Base-by-base conservation (phyloP, 2,329 filamentous ascomycete genomes). In the Hypoxylon sp. region DNA sequence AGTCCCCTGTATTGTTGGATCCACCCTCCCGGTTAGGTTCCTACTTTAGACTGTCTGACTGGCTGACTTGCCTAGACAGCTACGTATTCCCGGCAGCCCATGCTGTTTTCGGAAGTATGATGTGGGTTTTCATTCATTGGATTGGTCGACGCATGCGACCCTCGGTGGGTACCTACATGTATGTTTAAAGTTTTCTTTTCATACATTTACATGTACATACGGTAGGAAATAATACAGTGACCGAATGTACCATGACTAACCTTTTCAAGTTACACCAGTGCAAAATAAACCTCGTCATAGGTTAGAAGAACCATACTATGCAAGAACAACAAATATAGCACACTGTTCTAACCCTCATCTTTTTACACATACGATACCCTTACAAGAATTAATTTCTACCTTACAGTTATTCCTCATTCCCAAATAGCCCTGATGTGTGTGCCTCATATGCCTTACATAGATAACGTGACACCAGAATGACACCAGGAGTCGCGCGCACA, bases 81-180 rank as follows among this genome's bases (percentile, higher is more conserved):
- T 59, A 48, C 66, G 24, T 55, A 51, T 5, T 19, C 19, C 47
- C 55, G 65, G 61, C 31, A 33, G 13, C 19, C 26, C 35, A 69
- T 51, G 52, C 65, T 37, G 10, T 52, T 69, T 69, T 52, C 48
- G 62, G 66, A 52, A 59, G 54, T 58, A 26, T 29, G 53, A 62
- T 39, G 35, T 31, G 35, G 54, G 13, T 19, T 31, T 3, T 13
- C n/a, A 22, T 17, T 31, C 14, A 44, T 53, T 33, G 24, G 35
- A 44, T 42, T 62, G 39, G 35, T 17, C 19, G 37, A 10, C 17
- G 8, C 11, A 14, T 50, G 17, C n/a, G 17, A 24, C 2, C n/a
- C 33, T 42, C 19, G 13, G 46, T 42, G 29, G 24, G 47, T 42
- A 29, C 19, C 13, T 22, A 22, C 19, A 22, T 22, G 19, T 13